A percentile compares a stretch with the other conserved stretches of the same genome.
Conservation (phyloP, 2,329 filamentous ascomycete genomes). For the Trichocomaceae sp. region DNA sequence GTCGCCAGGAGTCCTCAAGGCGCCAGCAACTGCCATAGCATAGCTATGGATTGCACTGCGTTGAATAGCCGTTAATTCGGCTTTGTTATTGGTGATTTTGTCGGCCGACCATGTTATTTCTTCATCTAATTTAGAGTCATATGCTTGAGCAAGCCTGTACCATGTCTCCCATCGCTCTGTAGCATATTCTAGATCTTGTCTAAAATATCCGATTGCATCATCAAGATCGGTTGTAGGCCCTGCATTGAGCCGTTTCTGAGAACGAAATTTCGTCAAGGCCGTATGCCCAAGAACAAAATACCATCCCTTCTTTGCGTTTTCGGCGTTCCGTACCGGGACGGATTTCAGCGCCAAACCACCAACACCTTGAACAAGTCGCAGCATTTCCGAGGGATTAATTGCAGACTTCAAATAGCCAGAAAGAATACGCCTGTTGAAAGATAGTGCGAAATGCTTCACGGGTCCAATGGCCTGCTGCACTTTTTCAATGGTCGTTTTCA, state of each 20-base stretch:
- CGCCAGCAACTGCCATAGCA: constrained; percentile 59
- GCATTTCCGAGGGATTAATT: constrained; percentile 73
- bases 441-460: constrained; percentile 70
- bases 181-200: constrained; percentile 75
- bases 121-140: constrained; percentile 82
- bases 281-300: constrained; percentile 88
- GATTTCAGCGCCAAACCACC: constrained; percentile 66
- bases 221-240: constrained; percentile 78
- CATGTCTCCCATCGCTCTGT: constrained; percentile 81
- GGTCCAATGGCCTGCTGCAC: constrained; percentile 79
- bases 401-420: constrained; percentile 74
- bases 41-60: constrained; percentile 78
- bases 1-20: constrained; percentile 52
- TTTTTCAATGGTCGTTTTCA: constrained; percentile 85
- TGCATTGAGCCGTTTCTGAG: constrained; percentile 68
- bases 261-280: constrained; percentile 76
- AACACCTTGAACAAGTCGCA: constrained; percentile 71
- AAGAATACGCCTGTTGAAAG: constrained; percentile 81
- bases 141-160: constrained; percentile 81
- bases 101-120: constrained; percentile 82
- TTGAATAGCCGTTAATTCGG: constrained; percentile 68
- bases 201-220: constrained; percentile 70
- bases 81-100: constrained; percentile 78
- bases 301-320: constrained; percentile 76
- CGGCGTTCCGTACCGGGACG: constrained; percentile 61